phyloP scores from a whole-genome alignment of 73 alveolate genomes.

The Uronychia binucleata region DNA sequence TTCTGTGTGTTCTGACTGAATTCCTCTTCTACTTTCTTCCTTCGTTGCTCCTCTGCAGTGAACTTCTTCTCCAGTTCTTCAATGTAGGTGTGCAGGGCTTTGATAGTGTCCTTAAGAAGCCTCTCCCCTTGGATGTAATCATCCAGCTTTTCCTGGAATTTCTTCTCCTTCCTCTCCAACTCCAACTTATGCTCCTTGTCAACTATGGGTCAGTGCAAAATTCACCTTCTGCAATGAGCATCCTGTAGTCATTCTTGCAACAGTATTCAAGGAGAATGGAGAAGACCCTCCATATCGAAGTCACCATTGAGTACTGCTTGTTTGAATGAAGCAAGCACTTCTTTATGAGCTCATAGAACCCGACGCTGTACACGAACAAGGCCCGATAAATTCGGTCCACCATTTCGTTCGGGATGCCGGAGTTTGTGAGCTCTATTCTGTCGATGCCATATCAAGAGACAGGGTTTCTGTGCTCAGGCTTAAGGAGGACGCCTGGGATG shows the following conservation, averaged over 20 bases:
- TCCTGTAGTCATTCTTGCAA: conserved; percentile 67
- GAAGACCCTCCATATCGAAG: conserved; percentile 68
- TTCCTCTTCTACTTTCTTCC: conserved; percentile 57
- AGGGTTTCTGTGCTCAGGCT: conserved; percentile 57
- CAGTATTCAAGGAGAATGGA: conserved; percentile 75
- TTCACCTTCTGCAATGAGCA: conserved; percentile 52
- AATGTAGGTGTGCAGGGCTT: conserved; percentile 22
- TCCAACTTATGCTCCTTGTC: background rate
- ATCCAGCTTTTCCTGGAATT: conserved; percentile 24
- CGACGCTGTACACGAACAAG: conserved; percentile 71
- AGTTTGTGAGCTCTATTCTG: conserved; percentile 35
- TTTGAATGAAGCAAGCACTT: conserved; percentile 54
- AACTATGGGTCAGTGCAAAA: background rate
- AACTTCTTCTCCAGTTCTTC: conserved; percentile 32
- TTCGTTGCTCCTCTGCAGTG: background rate
- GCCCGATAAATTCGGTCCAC: conserved; percentile 70
- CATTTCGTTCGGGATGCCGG: conserved; percentile 51
- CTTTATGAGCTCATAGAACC: conserved; percentile 70
- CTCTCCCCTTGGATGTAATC: conserved; percentile 29
- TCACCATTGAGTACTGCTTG: conserved; percentile 23
- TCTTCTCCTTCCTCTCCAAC: conserved; percentile 19
- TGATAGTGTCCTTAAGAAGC: conserved; percentile 33
- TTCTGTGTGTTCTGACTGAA: conserved; percentile 52
- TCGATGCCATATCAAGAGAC: conserved; percentile 50
- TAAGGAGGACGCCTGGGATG: conserved; percentile 53